Conservation (phyloP, 306 rosid genomes). For the Lablab purpureus region DNA sequence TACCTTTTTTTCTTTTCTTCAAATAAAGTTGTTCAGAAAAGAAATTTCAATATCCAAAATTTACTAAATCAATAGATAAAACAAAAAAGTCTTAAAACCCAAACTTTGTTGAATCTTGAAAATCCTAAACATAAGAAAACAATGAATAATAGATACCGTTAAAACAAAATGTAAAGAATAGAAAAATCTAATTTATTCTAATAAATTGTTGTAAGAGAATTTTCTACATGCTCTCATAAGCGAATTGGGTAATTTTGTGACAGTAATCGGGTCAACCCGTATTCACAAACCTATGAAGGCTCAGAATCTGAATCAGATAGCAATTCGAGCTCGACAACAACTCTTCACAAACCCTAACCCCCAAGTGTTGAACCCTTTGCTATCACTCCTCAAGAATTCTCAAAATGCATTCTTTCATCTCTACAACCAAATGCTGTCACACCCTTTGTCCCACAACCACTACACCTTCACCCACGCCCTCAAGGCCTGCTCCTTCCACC, state of each 20-base stretch:
- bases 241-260: not conserved
- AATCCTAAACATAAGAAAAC: too few species aligned
- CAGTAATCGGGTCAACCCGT: constrained; percentile 25
- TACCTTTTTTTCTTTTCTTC: too few species aligned
- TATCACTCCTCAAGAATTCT: constrained; percentile 56
- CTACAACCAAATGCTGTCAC: constrained; percentile 71
- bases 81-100: too few species aligned
- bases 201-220: too few species aligned
- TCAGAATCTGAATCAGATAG: constrained; percentile 45
- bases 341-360: constrained; percentile 66
- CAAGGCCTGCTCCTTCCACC: constrained; percentile 62
- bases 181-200: too few species aligned
- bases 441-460: constrained; percentile 67
- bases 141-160: too few species aligned
- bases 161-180: too few species aligned
- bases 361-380: constrained; percentile 55
- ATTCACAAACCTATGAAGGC: constrained; percentile 13
- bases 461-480: constrained; percentile 80
- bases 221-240: too few species aligned
- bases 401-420: constrained; percentile 61
- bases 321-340: constrained; percentile 58
- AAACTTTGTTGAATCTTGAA: too few species aligned
- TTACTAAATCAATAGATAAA: too few species aligned
- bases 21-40: too few species aligned
- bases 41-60: too few species aligned